Base-by-base conservation (phyloP, 768 basidiomycete genomes). In the Termitomyces sp. region DNA sequence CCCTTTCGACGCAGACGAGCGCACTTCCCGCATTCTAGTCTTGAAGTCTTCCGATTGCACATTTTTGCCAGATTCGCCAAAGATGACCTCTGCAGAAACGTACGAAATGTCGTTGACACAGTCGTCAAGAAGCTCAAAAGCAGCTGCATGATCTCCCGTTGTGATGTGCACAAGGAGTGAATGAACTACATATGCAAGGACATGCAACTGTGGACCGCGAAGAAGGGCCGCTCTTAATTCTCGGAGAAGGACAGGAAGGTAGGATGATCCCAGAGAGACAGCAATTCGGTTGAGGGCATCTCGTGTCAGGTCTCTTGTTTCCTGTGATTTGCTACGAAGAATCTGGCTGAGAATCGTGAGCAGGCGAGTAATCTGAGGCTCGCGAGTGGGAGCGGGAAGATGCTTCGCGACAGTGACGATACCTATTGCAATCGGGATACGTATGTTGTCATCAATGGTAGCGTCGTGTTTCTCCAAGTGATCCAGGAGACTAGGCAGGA, bases 161-260 rank as follows among this genome's bases (percentile, higher is more conserved):
- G 92, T 93, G 44, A 95, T 79, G 54, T 91, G 82, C n/a, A 85
- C 80, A 37, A 98, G 74, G 19, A 98, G 71, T 0, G 90, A 80
- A 62, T 99, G 95, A 0, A 82, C 79, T 2, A 86, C 85, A 58
- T 87, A 89, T 1, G 95, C 94, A 30, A 98, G 77, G 17, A 98
- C 84, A 67, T 99, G 96, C 0, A 98, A 79, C 53, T 98, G 96
- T 1, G 97, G 96, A 6, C 97, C 97, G 19, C 95, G 89, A 35
- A 83, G 64, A 28, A 99, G 81, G 1, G 95, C 92, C 0, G 77
- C 82, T n/a, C 90, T 81, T 47, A 98, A 74, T 66, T 98, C 94
- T 35, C 82, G 83, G 38, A 98, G 70, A 30, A 90, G 76, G 15
- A 83, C 69, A 0, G 87, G 79, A 9, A 98, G 82, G 66, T 89